Percentiles rank a stretch among this genome's conserved stretches.
These are phyloP conservation scores for Helminthosporium solani DNA, from an alignment of 2,329 filamentous ascomycete species.

Conservation along the genomic window DNA sequence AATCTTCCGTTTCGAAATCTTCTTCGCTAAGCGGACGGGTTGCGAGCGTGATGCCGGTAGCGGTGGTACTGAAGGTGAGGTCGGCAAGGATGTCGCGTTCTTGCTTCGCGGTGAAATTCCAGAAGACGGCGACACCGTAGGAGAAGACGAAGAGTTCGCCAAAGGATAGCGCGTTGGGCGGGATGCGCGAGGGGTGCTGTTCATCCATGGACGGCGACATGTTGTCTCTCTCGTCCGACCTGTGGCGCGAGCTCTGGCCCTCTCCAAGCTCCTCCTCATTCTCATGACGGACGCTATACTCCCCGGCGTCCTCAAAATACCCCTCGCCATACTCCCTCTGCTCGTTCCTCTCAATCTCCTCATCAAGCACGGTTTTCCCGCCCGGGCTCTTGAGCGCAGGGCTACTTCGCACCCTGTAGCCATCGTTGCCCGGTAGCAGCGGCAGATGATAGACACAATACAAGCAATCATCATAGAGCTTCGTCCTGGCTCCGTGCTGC, in stretches of 20 bases:
- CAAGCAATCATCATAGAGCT: constrained; percentile 95
- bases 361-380: constrained; percentile 86
- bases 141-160: constrained; percentile 97
- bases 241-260: constrained; percentile 15
- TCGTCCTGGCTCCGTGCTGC: constrained; percentile 86
- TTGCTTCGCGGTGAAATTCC: constrained; percentile 96
- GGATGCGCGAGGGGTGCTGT: constrained; percentile 55
- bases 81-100: constrained; percentile 97
- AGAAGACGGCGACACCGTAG: constrained; percentile 96
- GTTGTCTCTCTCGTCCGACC: constrained; percentile 14
- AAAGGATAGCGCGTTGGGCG: constrained; percentile 72
- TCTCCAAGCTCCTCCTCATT: constrained; percentile 31
- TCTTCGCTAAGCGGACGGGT: constrained; percentile 79
- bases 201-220: constrained; percentile 12
- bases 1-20: constrained; percentile 96
- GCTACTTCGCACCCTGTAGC: constrained; percentile 84
- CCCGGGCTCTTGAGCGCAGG: constrained; percentile 91
- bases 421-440: constrained; percentile 78
- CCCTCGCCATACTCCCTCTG: constrained; percentile 85
- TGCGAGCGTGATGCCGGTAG: constrained; percentile 66
- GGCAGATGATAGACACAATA: constrained; percentile 95
- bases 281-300: constrained; percentile 49
- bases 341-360: constrained; percentile 95
- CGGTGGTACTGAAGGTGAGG: constrained; percentile 78
- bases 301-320: constrained; percentile 74